These are phyloP conservation scores for Panaeolus cyanescens DNA, from an alignment of 768 basidiomycete genomes.

Conservation along the genomic window DNA sequence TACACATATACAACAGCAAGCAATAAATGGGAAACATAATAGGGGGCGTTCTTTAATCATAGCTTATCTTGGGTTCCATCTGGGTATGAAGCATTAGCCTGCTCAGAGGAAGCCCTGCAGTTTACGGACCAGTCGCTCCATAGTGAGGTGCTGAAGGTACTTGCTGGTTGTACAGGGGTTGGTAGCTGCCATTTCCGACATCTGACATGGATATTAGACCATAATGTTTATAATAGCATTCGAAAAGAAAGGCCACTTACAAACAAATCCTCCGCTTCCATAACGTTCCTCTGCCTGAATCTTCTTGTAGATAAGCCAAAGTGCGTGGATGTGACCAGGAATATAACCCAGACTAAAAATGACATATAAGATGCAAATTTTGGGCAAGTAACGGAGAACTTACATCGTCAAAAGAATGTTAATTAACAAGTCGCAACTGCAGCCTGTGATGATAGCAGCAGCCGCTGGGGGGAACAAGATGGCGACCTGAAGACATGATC, in stretches of 20 bases:
- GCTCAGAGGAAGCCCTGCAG: not conserved
- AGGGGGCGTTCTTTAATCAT: not conserved
- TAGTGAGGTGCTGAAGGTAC: constrained; percentile 35
- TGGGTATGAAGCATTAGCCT: constrained; percentile 1
- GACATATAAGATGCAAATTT: not conserved
- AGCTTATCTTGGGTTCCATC: not conserved
- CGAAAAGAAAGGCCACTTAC: constrained; percentile 44
- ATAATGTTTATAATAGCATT: not conserved
- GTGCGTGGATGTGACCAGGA: constrained; percentile 76
- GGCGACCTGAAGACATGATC: constrained; percentile 50
- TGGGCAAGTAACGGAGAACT: constrained; percentile 18
- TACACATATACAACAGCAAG: not conserved
- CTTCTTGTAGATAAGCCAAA: constrained; percentile 90
- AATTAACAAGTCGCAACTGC: constrained; percentile 85
- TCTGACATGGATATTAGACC: constrained; percentile 25
- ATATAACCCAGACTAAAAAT: constrained; percentile 70
- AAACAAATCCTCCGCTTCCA: constrained; percentile 73
- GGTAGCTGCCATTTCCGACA: constrained; percentile 42
- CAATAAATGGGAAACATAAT: not conserved
- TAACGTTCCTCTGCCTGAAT: constrained; percentile 86
- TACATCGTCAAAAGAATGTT: constrained; percentile 81
- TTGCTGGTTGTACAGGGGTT: constrained; percentile 37
- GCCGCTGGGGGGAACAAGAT: constrained; percentile 85
- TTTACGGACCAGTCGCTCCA: constrained; percentile 36
- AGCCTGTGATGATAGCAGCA: constrained; percentile 76